Percentiles rank a stretch among this genome's conserved stretches.
Evolutionary conservation across 2,329 filamentous ascomycete species (phyloP).

Genomic region (Epichloe hybrida): DNA sequence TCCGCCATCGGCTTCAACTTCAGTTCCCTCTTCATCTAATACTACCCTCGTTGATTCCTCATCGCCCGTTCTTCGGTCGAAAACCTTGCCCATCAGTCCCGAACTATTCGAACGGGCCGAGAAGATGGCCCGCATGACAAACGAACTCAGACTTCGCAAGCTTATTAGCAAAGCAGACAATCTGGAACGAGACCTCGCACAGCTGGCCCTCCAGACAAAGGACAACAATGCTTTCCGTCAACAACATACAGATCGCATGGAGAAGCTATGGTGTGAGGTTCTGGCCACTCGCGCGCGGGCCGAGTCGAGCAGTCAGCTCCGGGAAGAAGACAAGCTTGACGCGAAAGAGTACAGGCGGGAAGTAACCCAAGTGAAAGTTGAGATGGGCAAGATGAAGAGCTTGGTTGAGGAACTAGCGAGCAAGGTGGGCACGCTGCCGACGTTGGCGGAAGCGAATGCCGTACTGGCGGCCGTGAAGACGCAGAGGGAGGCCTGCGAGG

Average conservation of each 20-base stretch:
- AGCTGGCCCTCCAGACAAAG: constrained; percentile 14
- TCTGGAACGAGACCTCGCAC: constrained; percentile 17
- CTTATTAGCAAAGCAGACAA: constrained; percentile 15
- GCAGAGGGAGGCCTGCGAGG: constrained; percentile 1
- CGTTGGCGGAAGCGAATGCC: constrained; percentile 9
- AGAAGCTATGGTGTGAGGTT: constrained; percentile 18
- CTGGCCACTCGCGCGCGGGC: constrained; percentile 17
- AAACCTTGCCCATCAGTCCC: neutral
- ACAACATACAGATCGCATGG: constrained; percentile 17
- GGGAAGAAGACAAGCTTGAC: constrained; percentile 1
- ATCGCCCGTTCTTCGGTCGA: neutral
- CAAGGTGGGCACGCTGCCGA: constrained; percentile 13
- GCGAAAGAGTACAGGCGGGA: constrained; percentile 1
- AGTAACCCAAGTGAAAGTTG: constrained; percentile 4
- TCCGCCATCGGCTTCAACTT: neutral
- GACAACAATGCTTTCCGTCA: constrained; percentile 16
- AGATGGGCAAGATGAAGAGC: constrained; percentile 13
- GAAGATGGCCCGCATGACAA: constrained; percentile 22
- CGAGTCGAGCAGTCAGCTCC: constrained; percentile 5
- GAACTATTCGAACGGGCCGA: constrained; percentile 16
- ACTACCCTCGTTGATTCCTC: neutral
- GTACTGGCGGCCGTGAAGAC: constrained; percentile 3
- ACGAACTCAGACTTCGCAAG: constrained; percentile 22
- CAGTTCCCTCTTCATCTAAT: neutral
- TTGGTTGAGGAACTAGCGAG: constrained; percentile 11